phyloP scores from a whole-genome alignment of 2,329 filamentous ascomycete genomes.

The Beauveria varroae region DNA sequence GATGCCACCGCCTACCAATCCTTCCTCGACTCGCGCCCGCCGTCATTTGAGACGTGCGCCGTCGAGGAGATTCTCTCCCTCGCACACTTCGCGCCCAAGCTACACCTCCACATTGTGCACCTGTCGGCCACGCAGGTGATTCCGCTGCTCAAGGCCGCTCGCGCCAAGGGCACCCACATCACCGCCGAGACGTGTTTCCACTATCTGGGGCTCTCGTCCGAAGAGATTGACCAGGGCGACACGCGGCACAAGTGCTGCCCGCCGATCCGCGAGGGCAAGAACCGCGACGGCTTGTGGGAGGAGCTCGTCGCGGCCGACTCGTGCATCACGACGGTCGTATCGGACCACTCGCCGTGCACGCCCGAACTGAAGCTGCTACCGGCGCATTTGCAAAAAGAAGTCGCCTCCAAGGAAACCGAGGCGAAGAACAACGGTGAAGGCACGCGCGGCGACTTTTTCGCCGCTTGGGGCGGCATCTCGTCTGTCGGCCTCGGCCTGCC shows the following conservation, averaged over 20 bases:
- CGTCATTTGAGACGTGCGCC: constrained; percentile 84
- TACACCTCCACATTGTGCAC: constrained; percentile 90
- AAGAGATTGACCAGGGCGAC: constrained; percentile 76
- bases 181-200: constrained; percentile 95
- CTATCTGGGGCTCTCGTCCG: constrained; percentile 78
- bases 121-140: constrained; percentile 85
- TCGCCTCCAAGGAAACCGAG: constrained; percentile 27
- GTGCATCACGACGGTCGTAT: constrained; percentile 86
- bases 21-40: constrained; percentile 84
- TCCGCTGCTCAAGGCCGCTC: constrained; percentile 68
- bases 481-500: constrained; percentile 88
- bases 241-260: constrained; percentile 94
- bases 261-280: constrained; percentile 72
- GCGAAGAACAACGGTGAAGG: constrained; percentile 6
- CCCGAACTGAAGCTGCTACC: constrained; percentile 88
- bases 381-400: constrained; percentile 40
- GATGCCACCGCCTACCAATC: constrained; percentile 74
- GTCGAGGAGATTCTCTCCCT: constrained; percentile 79
- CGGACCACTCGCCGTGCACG: constrained; percentile 93
- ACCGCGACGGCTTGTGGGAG: constrained; percentile 81
- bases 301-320: constrained; percentile 66
- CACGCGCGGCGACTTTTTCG: constrained; percentile 76
- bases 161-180: constrained; percentile 68
- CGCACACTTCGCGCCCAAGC: constrained; percentile 68
- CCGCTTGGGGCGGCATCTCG: constrained; percentile 92